Evolutionary conservation across 768 basidiomycete genomes (phyloP).

Genomic region (Cystofilobasidium capitatum): DNA sequence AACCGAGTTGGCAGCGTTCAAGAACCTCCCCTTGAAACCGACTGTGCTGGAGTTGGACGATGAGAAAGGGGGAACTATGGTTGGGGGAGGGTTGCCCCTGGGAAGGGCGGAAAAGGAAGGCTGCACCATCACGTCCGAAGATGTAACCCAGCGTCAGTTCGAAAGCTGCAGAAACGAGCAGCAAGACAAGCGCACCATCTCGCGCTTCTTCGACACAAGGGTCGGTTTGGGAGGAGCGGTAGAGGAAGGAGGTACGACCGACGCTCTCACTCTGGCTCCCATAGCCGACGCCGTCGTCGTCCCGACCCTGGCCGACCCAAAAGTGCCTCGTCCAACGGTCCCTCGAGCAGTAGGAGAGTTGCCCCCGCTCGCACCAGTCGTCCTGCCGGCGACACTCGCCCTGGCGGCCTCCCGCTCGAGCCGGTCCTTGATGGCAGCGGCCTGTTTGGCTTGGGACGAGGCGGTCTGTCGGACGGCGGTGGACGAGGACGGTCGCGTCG

Average conservation of each 20-base stretch:
- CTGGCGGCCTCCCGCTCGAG: constrained; percentile 1
- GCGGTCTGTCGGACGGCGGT: constrained; percentile 1
- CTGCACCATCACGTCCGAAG: neutral
- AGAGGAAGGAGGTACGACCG: neutral
- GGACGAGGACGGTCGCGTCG: neutral
- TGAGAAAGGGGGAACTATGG: neutral
- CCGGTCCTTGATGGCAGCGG: neutral
- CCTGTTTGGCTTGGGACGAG: constrained; percentile 1
- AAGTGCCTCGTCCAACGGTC: neutral
- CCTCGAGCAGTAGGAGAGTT: too few species aligned
- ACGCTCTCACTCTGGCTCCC: neutral
- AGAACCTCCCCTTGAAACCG: constrained; percentile 22
- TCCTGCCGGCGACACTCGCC: neutral
- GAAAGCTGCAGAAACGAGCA: neutral
- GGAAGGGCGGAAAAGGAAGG: neutral
- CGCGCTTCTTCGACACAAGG: neutral
- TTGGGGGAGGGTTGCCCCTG: neutral
- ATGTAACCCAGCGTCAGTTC: too few species aligned
- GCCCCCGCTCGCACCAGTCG: neutral
- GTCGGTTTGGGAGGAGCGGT: neutral
- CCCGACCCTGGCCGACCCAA: neutral
- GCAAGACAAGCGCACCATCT: neutral
- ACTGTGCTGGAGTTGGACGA: neutral
- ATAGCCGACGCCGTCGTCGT: neutral
- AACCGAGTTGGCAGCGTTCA: constrained; percentile 18